phyloP scores from a whole-genome alignment of 108 stramenopile genomes.

The Nannochloropsis oceanica region DNA sequence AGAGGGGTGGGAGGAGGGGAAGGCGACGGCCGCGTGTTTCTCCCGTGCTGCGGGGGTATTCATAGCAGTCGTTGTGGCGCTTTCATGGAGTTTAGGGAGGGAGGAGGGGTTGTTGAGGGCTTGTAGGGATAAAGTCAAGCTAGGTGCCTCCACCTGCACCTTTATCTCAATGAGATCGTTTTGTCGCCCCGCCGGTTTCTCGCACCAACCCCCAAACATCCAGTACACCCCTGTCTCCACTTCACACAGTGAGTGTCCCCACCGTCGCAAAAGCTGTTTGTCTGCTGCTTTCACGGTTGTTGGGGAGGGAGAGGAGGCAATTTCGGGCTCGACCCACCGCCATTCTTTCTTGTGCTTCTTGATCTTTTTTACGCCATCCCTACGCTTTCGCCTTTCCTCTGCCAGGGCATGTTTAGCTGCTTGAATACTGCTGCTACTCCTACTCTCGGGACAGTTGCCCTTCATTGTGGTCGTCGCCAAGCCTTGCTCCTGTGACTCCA shows the following conservation, averaged over 20 bases:
- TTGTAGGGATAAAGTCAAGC: no score
- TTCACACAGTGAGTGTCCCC: not conserved
- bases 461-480: not conserved
- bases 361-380: not conserved
- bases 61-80: no score
- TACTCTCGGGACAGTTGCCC: not conserved
- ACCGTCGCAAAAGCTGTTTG: not conserved
- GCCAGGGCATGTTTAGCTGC: not conserved
- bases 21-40: not conserved
- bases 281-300: not conserved
- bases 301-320: no score
- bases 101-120: no score
- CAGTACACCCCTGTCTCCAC: not conserved
- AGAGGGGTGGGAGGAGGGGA: not conserved
- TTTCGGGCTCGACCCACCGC: not conserved
- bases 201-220: not conserved
- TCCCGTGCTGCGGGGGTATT: not conserved
- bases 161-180: not conserved
- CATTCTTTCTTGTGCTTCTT: not conserved
- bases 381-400: not conserved
- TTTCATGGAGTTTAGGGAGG: no score
- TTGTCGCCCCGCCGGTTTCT: not conserved
- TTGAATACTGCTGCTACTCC: not conserved
- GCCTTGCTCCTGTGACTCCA: no score
- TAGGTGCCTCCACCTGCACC: not conserved